Evolutionary conservation across 257 asterid genomes (phyloP).

Genomic region (Rhazya stricta): DNA sequence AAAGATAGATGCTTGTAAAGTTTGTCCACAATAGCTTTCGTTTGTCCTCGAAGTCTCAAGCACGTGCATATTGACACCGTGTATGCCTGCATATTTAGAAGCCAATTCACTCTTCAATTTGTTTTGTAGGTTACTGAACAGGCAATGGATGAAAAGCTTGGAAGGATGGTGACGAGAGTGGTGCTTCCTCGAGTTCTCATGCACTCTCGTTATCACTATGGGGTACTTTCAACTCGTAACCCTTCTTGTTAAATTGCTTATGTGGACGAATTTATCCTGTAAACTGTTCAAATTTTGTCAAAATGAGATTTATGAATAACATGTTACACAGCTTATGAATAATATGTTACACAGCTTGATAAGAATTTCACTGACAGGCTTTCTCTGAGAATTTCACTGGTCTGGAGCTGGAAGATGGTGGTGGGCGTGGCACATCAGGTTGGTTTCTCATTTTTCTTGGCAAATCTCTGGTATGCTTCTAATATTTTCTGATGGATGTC

Average conservation of each 20-base stretch:
- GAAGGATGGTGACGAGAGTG: constrained; percentile 71
- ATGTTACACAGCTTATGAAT: constrained; percentile 11
- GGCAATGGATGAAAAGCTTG: constrained; percentile 77
- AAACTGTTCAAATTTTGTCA: neutral
- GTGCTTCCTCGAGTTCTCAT: constrained; percentile 93
- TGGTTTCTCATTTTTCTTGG: constrained; percentile 9
- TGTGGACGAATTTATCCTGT: neutral
- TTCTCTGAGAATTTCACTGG: constrained; percentile 92
- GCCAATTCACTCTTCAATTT: constrained; percentile 6
- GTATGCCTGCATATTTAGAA: neutral
- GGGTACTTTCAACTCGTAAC: constrained; percentile 37
- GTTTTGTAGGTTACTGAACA: constrained; percentile 66
- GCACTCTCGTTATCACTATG: constrained; percentile 90
- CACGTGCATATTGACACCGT: neutral
- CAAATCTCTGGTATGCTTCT: constrained; percentile 5
- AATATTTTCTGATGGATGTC: neutral
- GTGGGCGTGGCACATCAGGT: constrained; percentile 99
- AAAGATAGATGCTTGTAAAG: neutral
- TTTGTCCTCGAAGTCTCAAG: neutral
- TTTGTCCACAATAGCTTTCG: neutral
- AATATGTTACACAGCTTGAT: constrained; percentile 10
- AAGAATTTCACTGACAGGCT: constrained; percentile 43
- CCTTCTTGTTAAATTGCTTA: constrained; percentile 2
- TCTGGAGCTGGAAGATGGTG: constrained; percentile 97
- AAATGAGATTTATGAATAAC: neutral